Evolutionary conservation across 345 rosid species (phyloP).

Genomic region (Anastatica hierochuntica): DNA sequence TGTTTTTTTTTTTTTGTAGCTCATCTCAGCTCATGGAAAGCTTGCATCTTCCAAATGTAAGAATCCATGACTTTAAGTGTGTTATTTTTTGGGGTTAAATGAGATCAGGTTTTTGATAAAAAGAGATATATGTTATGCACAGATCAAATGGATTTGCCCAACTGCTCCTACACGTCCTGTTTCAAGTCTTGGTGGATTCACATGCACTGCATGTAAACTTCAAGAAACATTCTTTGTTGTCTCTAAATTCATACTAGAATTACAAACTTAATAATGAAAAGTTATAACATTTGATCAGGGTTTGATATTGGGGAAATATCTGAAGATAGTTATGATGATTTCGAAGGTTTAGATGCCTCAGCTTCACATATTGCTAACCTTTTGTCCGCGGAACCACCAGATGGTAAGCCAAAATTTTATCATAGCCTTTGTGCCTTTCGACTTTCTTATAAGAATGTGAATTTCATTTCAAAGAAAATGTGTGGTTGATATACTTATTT

Average conservation of each 20-base stretch:
- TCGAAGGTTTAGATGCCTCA: slow-evolving; percentile 88
- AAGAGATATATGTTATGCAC: slow-evolving; percentile 9
- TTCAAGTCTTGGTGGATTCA: slow-evolving; percentile 73
- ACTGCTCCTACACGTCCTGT: slow-evolving; percentile 92
- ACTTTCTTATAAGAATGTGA: no score
- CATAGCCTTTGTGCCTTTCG: no score
- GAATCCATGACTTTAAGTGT: slow-evolving; percentile 11
- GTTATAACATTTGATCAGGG: slow-evolving; percentile 41
- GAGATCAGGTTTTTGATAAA: slow-evolving; percentile 1
- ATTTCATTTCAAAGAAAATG: no score
- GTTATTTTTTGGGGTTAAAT: no score
- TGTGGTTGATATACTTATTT: no score
- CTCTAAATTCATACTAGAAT: no score
- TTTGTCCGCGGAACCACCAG: slow-evolving; percentile 80
- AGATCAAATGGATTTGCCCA: slow-evolving; percentile 99
- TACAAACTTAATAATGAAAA: no score
- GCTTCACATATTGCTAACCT: slow-evolving; percentile 86
- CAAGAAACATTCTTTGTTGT: neutral
- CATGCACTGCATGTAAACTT: slow-evolving; percentile 92
- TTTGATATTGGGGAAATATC: slow-evolving; percentile 81
- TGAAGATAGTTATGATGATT: slow-evolving; percentile 72
- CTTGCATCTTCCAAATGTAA: slow-evolving; percentile 91
- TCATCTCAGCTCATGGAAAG: slow-evolving; percentile 84
- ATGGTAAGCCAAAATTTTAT: slow-evolving; percentile 55
- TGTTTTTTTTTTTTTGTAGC: slow-evolving; percentile 30